These are phyloP conservation scores for Trichosporon asahii DNA, from an alignment of 1,284 basidiomycete genomes.

Conservation along the genomic window DNA sequence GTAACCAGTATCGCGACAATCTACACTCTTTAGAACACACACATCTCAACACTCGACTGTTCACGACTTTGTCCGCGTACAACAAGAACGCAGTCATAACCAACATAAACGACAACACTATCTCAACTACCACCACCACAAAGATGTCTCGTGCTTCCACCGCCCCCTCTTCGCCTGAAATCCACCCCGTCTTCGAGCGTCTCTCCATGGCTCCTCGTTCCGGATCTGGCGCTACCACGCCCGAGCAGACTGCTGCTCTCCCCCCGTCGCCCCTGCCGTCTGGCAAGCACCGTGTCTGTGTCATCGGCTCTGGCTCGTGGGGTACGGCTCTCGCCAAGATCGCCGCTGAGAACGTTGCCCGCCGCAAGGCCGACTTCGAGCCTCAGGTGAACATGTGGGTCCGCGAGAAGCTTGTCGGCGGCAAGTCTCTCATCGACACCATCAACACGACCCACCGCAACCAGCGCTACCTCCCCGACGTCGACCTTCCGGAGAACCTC, in stretches of 20 bases:
- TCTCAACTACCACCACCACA: not conserved
- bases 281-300: constrained; percentile 57
- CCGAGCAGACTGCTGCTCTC: constrained; percentile 35
- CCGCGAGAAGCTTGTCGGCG: constrained; percentile 53
- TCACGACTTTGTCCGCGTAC: not conserved
- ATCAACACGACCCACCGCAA: constrained; percentile 60
- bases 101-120: constrained; percentile 17
- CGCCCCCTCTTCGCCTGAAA: constrained; percentile 34
- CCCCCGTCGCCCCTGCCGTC: constrained; percentile 44
- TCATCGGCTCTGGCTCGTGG: constrained; percentile 58
- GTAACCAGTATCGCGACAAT: constrained; percentile 1
- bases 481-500: constrained; percentile 57
- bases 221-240: constrained; percentile 44
- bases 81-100: constrained; percentile 1
- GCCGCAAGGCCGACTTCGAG: constrained; percentile 52
- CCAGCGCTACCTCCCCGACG: constrained; percentile 58
- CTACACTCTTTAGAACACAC: not conserved
- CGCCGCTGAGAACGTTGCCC: constrained; percentile 55
- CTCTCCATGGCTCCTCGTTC: constrained; percentile 38
- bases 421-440: constrained; percentile 57
- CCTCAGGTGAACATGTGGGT: constrained; percentile 57
- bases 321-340: constrained; percentile 60
- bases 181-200: constrained; percentile 32
- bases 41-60: not conserved
- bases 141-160: constrained; percentile 24